Conservation (phyloP, 2,329 filamentous ascomycete species). For the Blastomyces percursus region DNA sequence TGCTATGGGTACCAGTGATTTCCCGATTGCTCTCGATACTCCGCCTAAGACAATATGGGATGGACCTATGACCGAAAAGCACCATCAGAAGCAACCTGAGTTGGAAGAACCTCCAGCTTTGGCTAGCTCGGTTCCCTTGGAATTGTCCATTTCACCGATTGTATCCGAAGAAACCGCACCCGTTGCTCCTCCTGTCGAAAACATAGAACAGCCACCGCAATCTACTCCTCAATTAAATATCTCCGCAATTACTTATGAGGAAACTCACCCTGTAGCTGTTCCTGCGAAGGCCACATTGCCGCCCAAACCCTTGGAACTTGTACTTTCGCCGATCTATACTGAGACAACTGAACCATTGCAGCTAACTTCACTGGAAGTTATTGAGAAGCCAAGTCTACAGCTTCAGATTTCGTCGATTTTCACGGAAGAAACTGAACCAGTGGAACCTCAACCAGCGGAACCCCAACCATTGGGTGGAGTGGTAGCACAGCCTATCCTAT, state of each 20-base stretch:
- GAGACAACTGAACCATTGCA: conserved; percentile 21
- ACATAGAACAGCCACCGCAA: conserved; percentile 22
- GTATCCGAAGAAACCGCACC: conserved; percentile 28
- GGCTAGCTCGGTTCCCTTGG: conserved; percentile 15
- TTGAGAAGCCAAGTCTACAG: conserved; percentile 10
- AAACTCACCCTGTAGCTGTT: conserved; percentile 17
- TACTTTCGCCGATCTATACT: conserved; percentile 26
- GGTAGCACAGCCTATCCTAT: not conserved
- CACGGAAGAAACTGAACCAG: conserved; percentile 15
- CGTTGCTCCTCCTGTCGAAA: conserved; percentile 35
- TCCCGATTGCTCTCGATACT: conserved; percentile 21
- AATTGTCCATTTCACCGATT: conserved; percentile 26
- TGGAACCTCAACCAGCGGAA: conserved; percentile 12
- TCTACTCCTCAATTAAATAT: conserved; percentile 17
- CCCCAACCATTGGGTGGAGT: conserved; percentile 16
- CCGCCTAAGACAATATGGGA: conserved; percentile 35
- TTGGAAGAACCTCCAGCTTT: conserved; percentile 2
- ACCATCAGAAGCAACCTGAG: not conserved
- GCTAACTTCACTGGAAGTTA: conserved; percentile 16
- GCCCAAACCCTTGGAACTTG: conserved; percentile 13
- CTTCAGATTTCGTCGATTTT: conserved; percentile 23
- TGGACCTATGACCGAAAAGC: conserved; percentile 16
- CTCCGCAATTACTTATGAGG: conserved; percentile 22
- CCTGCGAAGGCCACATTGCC: conserved; percentile 6
- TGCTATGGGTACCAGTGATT: conserved; percentile 18